Evolutionary conservation across 1,284 basidiomycete species (phyloP).

Genomic region (Ganoderma meredithae): DNA sequence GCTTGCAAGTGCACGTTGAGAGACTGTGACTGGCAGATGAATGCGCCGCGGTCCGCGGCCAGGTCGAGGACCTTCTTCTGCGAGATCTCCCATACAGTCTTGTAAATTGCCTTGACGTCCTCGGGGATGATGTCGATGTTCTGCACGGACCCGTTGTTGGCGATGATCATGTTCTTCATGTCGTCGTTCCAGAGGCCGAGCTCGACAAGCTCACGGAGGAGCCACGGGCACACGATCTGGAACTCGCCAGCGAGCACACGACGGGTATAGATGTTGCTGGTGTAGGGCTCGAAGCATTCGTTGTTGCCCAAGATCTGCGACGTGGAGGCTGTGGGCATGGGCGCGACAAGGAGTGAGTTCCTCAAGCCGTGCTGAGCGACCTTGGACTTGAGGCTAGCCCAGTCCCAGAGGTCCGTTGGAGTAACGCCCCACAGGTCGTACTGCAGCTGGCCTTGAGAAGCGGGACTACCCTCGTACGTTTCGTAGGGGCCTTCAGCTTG

Average conservation of each 20-base stretch:
- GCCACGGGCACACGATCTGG: conserved; percentile 99
- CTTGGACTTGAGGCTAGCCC: conserved; percentile 88
- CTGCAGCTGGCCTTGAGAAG: conserved; percentile 89
- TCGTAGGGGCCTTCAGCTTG: conserved; percentile 87
- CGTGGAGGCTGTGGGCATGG: conserved; percentile 99
- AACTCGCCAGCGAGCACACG: conserved; percentile 99
- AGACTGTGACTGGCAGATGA: conserved; percentile 94
- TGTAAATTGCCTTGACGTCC: conserved; percentile 96
- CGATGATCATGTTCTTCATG: conserved; percentile 99
- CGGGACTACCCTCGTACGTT: conserved; percentile 92
- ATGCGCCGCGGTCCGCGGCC: conserved; percentile 97
- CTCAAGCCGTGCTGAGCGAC: conserved; percentile 89
- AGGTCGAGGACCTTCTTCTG: conserved; percentile 99
- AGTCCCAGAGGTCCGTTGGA: conserved; percentile 96
- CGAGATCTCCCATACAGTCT: conserved; percentile 99
- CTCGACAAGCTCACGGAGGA: conserved; percentile 96
- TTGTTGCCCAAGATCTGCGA: conserved; percentile 99
- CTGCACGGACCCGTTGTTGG: conserved; percentile 95
- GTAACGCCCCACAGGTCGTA: conserved; percentile 96
- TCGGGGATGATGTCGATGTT: conserved; percentile 88
- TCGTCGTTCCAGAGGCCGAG: conserved; percentile 96
- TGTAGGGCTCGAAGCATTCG: conserved; percentile 98
- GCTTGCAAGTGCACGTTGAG: conserved; percentile 94
- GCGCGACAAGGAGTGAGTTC: conserved; percentile 95
- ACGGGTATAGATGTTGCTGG: conserved; percentile 98